Evolutionary conservation across 768 basidiomycete species (phyloP), one percentile per base, ranked within the genome.

Genomic region (Pulveroboletus sp.): DNA sequence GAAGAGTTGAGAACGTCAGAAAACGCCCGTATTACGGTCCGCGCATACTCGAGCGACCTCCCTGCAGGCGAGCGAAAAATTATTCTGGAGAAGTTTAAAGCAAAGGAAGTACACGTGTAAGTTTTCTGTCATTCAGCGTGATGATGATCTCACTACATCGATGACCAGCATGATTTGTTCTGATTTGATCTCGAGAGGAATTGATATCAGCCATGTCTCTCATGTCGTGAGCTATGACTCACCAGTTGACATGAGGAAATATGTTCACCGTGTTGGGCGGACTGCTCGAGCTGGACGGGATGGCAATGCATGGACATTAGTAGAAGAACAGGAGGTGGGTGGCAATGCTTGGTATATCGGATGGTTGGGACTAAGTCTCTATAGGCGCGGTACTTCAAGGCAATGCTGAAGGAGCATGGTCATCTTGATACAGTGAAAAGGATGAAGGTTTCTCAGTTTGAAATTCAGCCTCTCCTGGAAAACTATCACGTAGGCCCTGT

Each of bases 171-270:
- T 99, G 17, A 79, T 99, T n/a, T 96, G 93, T 64, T 97, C 95
- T 3, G 96, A 98, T 70, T 75, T 99, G 10, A 89, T 98, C 50
- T 90, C 95, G 3, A 84, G 96, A 49, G 96, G 96, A 11, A 93
- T 97, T 51, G 95, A 98, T 62, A 89, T 99, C 49, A 88, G 84
- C 50, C 83, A 91, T 55, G 91, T 98, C 29, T 81, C 85, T 3
- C 89, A 96, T 67, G 95, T 99, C 26, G 81, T 99, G 40, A 93
- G 86, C 61, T 98, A 99, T 66, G 96, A 99, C 64, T 85, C 82
- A 2, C 94, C 96, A 9, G 79, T 96, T n/a, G 96, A 98, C 65
- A 93, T 97, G 81, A 80, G 92, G 43, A 98, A 98, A 67, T 99
- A 99, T 62, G 90, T 99, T 11, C 96, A 99, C 68, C 86, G 96